Base-by-base conservation (phyloP, 805 yeast genomes). In the Priceomyces melissophilus region DNA sequence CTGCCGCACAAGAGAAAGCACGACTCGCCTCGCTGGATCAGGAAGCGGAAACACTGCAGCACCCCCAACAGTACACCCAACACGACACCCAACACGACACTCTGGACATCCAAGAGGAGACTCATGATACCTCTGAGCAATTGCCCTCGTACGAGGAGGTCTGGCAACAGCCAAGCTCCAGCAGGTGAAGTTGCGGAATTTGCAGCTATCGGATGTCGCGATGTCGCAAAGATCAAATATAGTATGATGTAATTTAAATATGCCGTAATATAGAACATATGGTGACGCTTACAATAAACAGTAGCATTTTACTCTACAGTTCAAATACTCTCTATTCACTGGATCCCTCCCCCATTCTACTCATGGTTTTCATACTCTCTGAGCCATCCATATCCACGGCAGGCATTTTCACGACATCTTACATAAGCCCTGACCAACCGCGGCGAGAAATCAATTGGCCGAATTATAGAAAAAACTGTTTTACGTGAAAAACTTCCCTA, bases 101-200 rank as follows among this genome's bases (percentile, higher is more conserved):
- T n/a, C n/a, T n/a, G n/a, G n/a, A n/a, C n/a, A n/a, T n/a, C n/a
- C n/a, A n/a, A n/a, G n/a, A n/a, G n/a, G n/a, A n/a, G n/a, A n/a
- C n/a, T n/a, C n/a, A n/a, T n/a, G n/a, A n/a, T n/a, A n/a, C 17
- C 39, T 30, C 16, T 14, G 13, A 13, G 20, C 39, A 33, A 10
- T 50, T 64, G 23, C 72, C 72, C 1, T 64, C 71, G 0, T 67
- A 67, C 47, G 69, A 65, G 29, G 72, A 66, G 23, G 71, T 58
- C 5, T 47, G 65, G 40, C 45, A 56, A 20, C 69, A 64, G 37
- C 44, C 50, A 15, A 47, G 53, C 12, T 58, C n/a, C n/a, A n/a
- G n/a, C 4, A 20, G 25, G 25, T 20, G 25, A 5, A 8, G 4
- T 20, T 4, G 25, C 4, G 4, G 25, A 20, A 5, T 20, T 20